Evolutionary conservation across 2,329 filamentous ascomycete genomes (phyloP), one percentile per base, ranked within the genome.

Genomic region (Fusarium sp.): DNA sequence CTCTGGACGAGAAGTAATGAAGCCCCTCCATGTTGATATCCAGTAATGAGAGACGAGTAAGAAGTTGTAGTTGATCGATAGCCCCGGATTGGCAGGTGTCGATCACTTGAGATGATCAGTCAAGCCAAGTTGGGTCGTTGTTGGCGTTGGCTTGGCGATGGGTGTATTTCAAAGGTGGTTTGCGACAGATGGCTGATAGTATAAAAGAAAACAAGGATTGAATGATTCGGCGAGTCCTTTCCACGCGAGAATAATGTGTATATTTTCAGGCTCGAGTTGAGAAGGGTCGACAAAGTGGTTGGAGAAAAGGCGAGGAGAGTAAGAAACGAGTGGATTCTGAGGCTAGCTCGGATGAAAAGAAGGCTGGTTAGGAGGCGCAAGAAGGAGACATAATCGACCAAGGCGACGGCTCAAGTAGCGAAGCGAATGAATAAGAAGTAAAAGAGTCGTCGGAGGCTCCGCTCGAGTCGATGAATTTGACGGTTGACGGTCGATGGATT

Each of bases 301-400:
- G 54, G 45, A 69, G 35, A 37, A 65, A 35, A 47, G 63, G 61
- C 65, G 66, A 73, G 60, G 65, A 76, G 67, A 74, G 73, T 69
- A 73, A 66, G 73, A 74, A 86, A 86, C 83, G 85, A 86, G 83
- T 83, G 85, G 77, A 84, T 80, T 79, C 74, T 79, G 85, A 86
- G 85, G 83, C 85, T 86, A 86, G 85, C 85, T 87, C 85, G 79
- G 73, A 77, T 74, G 75, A 74, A 75, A 74, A 59, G 70, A 68
- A 79, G 75, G 78, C 77, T 76, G 75, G 61, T 76, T 78, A 79
- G 72, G 78, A 76, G 75, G 74, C 71, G 63, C 74, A 80, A 80
- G 76, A 70, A 75, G 77, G 72, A 77, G 78, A 82, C 82, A 84
- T 84, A 73, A 79, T 84, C 81, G 78, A 77, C 78, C 79, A 64